Evolutionary conservation across 176 grass and related monocot species (phyloP), one percentile per base, ranked within the genome.

Genomic region (Tillandsia fasciculata): DNA sequence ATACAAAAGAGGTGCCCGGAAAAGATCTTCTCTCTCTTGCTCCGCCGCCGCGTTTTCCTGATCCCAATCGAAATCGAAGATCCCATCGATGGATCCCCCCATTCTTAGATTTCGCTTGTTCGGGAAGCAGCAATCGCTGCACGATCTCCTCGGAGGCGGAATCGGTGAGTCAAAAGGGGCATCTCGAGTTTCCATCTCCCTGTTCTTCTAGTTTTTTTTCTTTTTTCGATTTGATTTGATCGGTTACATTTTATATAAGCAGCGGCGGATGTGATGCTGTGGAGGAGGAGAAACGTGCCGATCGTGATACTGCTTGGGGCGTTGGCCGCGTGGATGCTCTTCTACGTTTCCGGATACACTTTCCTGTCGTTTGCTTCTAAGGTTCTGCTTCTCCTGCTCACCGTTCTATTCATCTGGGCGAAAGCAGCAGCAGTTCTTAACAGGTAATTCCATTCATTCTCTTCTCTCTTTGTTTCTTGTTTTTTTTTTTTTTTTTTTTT

Each of bases 361-460:
- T 70, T 87, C 17, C 59, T 91, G 26, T 76, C 81, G 52, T 84
- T 87, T 71, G 68, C 81, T 33, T 83, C 82, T 7, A 81, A 68
- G n/a, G 88, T 85, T 29, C 76, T 77, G 14, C 77, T 87, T 63
- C 77, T 82, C 72, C 69, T 85, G 56, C 71, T 91, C 42, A 63
- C 81, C 68, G 80, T 87, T 75, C 78, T 91, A 47, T 91, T 91
- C 69, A 18, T 79, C 15, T 87, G 84, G 81, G 67, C 81, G 26
- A 91, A 81, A 70, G 74, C 81, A 17, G 81, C 88, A 3, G 72
- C 48, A 75, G 24, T 80, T 33, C 71, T 87, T 47, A 81, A 61
- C 56, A 61, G 56, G 56, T 61, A 61, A 61, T 18, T n/a, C 22
- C 56, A 18, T 20, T 18, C 8, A 59, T 18, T 17, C 15, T 9